A percentile compares a stretch with the other conserved stretches of the same genome.
These are phyloP conservation scores for Lactifluus volemus DNA, from an alignment of 768 basidiomycete genomes.

Conservation along the genomic window DNA sequence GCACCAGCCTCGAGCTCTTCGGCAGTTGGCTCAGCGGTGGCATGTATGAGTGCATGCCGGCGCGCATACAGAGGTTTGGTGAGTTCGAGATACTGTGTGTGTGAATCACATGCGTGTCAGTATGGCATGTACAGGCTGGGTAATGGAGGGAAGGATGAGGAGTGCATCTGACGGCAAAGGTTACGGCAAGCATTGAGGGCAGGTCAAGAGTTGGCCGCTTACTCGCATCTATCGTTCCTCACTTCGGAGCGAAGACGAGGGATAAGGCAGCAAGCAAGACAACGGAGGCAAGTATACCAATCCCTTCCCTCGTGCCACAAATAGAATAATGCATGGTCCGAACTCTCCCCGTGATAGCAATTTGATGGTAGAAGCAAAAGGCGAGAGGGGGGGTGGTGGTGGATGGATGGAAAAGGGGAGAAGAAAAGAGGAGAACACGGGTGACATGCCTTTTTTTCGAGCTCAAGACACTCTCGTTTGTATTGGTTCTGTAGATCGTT, in stretches of 20 bases:
- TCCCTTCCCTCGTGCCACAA: not conserved
- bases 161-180: not conserved
- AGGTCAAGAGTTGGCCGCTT: not conserved
- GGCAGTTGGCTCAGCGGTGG: slow-evolving; percentile 56
- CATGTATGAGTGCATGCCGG: slow-evolving; percentile 75
- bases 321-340: not conserved
- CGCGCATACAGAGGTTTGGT: slow-evolving; percentile 82
- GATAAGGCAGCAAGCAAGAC: not conserved
- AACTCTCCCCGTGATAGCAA: not conserved
- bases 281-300: not conserved
- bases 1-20: slow-evolving; percentile 84
- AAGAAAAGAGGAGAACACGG: not conserved
- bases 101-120: slow-evolving; percentile 1
- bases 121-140: not conserved
- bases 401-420: not conserved
- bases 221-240: not conserved
- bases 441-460: slow-evolving; percentile 83
- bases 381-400: not conserved
- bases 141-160: not conserved
- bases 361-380: not conserved
- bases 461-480: slow-evolving; percentile 89
- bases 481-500: slow-evolving; percentile 87
- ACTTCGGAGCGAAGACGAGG: slow-evolving; percentile 8
- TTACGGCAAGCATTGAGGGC: slow-evolving; percentile 4
- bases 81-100: slow-evolving; percentile 58